Evolutionary conservation across 768 basidiomycete species (phyloP).

Genomic region (Mrakia hoshinonis): DNA sequence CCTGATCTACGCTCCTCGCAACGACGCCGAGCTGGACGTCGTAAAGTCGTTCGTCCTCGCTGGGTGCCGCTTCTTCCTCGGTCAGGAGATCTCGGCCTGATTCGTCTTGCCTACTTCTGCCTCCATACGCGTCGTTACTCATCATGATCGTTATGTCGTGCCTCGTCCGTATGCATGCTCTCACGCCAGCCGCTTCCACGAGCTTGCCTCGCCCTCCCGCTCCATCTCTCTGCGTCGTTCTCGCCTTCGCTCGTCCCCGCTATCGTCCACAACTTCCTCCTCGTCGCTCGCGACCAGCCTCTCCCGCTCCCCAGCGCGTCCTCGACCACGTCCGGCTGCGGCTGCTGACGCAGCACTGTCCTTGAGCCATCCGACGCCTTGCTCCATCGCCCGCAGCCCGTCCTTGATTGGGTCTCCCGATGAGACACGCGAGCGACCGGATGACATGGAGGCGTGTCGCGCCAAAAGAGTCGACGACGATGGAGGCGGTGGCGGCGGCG

Average conservation of each 20-base stretch:
- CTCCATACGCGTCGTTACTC: background rate
- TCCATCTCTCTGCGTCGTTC: background rate
- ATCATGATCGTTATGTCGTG: background rate
- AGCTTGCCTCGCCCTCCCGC: background rate
- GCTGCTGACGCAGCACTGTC: background rate
- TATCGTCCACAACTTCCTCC: background rate
- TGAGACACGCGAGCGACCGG: background rate
- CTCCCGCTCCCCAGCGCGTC: background rate
- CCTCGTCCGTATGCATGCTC: background rate
- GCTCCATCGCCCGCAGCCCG: background rate
- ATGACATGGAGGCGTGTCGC: background rate
- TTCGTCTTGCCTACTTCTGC: too few species aligned
- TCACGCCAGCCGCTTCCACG: background rate
- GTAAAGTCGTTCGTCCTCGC: too few species aligned
- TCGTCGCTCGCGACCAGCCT: background rate
- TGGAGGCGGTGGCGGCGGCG: background rate
- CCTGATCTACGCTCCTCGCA: background rate
- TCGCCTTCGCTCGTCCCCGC: background rate
- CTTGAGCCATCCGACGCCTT: background rate
- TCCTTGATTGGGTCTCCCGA: background rate
- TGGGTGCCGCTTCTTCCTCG: too few species aligned
- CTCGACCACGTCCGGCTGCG: background rate
- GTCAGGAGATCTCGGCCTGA: too few species aligned
- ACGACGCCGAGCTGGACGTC: too few species aligned
- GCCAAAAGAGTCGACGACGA: background rate